These are phyloP conservation scores for Phytopythium cucurbitacearum DNA, from an alignment of 352 stramenopile species.

Conservation along the genomic window DNA sequence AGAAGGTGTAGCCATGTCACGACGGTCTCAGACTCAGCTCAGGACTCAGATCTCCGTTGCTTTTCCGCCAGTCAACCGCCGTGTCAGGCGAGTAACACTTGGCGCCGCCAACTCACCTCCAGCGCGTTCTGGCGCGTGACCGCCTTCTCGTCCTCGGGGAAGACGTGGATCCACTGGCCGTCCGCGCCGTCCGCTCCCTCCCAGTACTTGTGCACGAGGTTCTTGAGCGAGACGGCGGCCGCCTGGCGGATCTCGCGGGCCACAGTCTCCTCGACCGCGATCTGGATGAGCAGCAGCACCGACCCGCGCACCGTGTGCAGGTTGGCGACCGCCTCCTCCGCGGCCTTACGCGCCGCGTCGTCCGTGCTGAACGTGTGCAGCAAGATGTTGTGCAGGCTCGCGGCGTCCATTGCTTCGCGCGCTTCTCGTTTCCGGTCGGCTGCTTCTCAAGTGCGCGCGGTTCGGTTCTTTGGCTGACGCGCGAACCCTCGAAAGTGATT, in stretches of 20 bases:
- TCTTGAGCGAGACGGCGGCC: conserved; percentile 94
- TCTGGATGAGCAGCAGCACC: conserved; percentile 79
- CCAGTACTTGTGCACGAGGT: conserved; percentile 95
- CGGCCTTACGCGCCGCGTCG: conserved; percentile 61
- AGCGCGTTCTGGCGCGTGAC: conserved; percentile 70
- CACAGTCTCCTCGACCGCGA: conserved; percentile 65
- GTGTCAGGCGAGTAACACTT: no score
- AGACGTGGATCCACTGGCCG: conserved; percentile 63
- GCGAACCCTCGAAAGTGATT: no score
- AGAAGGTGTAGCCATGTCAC: no score
- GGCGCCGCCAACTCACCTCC: conserved; percentile 13
- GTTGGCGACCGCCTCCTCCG: conserved; percentile 67
- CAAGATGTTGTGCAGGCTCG: conserved; percentile 87
- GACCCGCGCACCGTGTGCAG: conserved; percentile 72
- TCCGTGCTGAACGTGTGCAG: conserved; percentile 85
- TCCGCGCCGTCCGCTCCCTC: conserved; percentile 72
- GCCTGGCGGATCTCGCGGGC: conserved; percentile 89
- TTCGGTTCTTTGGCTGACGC: no score
- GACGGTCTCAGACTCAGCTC: no score
- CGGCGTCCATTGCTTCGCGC: conserved; percentile 68
- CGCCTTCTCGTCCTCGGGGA: conserved; percentile 62
- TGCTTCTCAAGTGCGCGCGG: no score
- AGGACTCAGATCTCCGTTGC: no score
- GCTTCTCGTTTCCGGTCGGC: no score
- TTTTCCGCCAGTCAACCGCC: no score